phyloP scores from a whole-genome alignment of 495 filamentous ascomycete species.

The Hapsidospora chrysogenum region DNA sequence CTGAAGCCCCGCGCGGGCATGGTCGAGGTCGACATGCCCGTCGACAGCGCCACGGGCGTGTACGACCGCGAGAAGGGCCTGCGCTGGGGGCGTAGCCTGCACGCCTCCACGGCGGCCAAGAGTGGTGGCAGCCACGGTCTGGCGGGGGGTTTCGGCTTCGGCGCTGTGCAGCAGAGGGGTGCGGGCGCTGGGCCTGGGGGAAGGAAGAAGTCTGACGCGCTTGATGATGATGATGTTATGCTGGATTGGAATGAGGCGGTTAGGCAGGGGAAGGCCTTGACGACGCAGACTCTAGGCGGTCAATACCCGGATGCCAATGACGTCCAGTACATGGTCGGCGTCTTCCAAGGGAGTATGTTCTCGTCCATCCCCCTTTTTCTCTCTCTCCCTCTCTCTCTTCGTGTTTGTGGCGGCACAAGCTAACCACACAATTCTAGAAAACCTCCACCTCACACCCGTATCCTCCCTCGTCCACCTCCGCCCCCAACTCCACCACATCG shows the following conservation, averaged over 20 bases:
- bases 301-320: conserved; percentile 17
- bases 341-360: conserved; percentile 28
- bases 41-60: conserved; percentile 15
- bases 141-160: conserved; percentile 28
- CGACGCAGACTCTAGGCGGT: conserved; percentile 26
- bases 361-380: not conserved
- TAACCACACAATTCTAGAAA: too few species aligned
- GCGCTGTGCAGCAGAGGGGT: conserved; percentile 7
- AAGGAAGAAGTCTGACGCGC: conserved; percentile 8
- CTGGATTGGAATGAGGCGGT: conserved; percentile 27
- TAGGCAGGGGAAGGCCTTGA: conserved; percentile 23
- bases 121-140: conserved; percentile 28
- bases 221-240: conserved; percentile 11
- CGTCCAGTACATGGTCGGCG: conserved; percentile 28
- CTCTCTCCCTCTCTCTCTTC: too few species aligned
- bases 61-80: conserved; percentile 32
- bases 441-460: conserved; percentile 30
- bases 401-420: too few species aligned
- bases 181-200: too few species aligned
- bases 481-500: conserved; percentile 28
- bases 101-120: conserved; percentile 23
- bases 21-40: conserved; percentile 29
- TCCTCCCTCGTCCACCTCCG: conserved; percentile 26
- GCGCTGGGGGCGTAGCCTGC: conserved; percentile 23
- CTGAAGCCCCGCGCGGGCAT: conserved; percentile 27